Evolutionary conservation across 495 filamentous ascomycete genomes (phyloP).

Genomic region (Podospora fimiseda): DNA sequence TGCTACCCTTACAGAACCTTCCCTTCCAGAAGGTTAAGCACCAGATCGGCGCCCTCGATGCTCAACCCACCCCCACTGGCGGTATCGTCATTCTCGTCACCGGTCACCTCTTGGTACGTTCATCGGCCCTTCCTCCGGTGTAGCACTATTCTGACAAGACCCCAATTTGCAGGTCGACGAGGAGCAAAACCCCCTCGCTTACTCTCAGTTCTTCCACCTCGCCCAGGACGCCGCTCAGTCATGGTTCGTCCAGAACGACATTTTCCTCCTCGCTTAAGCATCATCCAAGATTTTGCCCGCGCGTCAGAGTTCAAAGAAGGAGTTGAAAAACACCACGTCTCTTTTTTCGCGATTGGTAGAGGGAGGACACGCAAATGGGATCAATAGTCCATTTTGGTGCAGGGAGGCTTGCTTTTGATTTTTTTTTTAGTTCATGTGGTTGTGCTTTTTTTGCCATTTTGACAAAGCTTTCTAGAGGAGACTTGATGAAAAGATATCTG

Average conservation of each 20-base stretch:
- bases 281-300: no score
- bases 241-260: constrained; percentile 86
- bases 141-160: not conserved
- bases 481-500: no score
- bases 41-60: constrained; percentile 60
- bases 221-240: constrained; percentile 57
- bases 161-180: constrained; percentile 70
- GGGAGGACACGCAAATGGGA: no score
- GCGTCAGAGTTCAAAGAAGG: no score
- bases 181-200: constrained; percentile 72
- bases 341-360: no score
- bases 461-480: no score
- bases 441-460: no score
- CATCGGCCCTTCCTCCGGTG: not conserved
- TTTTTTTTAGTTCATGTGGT: no score
- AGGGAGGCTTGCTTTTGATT: no score
- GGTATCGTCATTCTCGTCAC: constrained; percentile 80
- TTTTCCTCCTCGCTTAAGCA: constrained; percentile 82
- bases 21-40: constrained; percentile 78
- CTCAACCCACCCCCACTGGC: constrained; percentile 59
- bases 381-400: no score
- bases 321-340: no score
- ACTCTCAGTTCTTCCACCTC: constrained; percentile 80
- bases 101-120: constrained; percentile 68
- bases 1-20: constrained; percentile 50